These are phyloP conservation scores for Tuctoria greenei DNA, from an alignment of 176 grass and related monocot species.

Conservation along the genomic window DNA sequence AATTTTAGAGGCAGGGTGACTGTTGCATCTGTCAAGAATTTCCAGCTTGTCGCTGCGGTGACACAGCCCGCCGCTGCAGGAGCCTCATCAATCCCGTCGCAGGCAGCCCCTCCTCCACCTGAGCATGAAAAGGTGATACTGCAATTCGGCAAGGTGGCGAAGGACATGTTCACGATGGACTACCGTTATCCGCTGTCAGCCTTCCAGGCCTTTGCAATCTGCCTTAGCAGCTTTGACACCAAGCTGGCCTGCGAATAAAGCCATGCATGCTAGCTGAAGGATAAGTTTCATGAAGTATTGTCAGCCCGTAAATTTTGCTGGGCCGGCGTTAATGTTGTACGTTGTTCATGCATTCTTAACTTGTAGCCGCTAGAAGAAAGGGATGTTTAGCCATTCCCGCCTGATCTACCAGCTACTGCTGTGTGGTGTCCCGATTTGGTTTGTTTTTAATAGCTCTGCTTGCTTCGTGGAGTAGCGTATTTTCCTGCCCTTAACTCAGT, in stretches of 20 bases:
- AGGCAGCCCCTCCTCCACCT: constrained; percentile 36
- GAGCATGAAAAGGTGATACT: constrained; percentile 75
- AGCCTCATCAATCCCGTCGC: constrained; percentile 20
- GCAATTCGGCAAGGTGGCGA: constrained; percentile 74
- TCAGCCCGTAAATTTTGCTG: constrained; percentile 28
- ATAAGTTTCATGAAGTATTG: constrained; percentile 14
- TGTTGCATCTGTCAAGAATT: constrained; percentile 84
- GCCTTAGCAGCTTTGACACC: constrained; percentile 82
- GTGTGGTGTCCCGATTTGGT: not conserved
- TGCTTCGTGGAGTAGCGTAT: constrained; percentile 23
- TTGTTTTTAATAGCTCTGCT: constrained; percentile 26
- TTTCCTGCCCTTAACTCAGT: constrained; percentile 40
- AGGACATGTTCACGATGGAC: constrained; percentile 92
- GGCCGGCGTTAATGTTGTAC: constrained; percentile 37
- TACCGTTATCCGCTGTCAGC: constrained; percentile 72
- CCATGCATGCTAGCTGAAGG: not conserved
- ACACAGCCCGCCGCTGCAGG: constrained; percentile 43
- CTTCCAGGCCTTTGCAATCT: constrained; percentile 82
- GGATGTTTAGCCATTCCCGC: constrained; percentile 24
- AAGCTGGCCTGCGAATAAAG: constrained; percentile 78
- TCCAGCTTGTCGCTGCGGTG: constrained; percentile 73
- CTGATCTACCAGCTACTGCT: constrained; percentile 41
- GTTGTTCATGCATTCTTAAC: constrained; percentile 47
- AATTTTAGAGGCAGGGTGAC: constrained; percentile 87
- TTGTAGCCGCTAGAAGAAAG: constrained; percentile 41